Evolutionary conservation across 371 early-diverging fungal genomes (phyloP).

Genomic region (Umbelopsis sp.): DNA sequence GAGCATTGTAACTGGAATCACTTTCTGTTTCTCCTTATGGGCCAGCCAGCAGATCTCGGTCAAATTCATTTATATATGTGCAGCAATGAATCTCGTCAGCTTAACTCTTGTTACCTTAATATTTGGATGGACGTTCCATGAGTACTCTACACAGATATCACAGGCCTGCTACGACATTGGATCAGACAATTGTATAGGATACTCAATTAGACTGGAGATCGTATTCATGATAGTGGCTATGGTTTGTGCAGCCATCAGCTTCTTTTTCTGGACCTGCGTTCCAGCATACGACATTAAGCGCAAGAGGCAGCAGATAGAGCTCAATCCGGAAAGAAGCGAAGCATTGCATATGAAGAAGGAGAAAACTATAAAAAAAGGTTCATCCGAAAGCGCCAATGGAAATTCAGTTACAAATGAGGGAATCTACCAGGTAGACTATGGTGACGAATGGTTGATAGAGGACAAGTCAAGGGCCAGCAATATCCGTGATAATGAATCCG

Average conservation of each 20-base stretch:
- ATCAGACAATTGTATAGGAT: constrained; percentile 1
- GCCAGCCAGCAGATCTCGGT: background rate
- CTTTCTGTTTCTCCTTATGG: constrained; percentile 10
- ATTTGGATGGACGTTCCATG: constrained; percentile 7
- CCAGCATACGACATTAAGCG: constrained; percentile 11
- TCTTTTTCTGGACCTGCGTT: constrained; percentile 1
- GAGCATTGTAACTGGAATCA: background rate
- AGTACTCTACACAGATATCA: constrained; percentile 2
- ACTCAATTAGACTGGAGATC: background rate
- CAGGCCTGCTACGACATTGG: constrained; percentile 1
- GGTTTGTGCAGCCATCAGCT: background rate
- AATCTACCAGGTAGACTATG: background rate
- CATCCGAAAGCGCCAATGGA: background rate
- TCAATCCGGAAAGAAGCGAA: background rate
- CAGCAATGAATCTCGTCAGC: background rate
- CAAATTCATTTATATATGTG: background rate
- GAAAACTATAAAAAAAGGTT: background rate
- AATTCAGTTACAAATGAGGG: background rate
- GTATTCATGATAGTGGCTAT: constrained; percentile 7
- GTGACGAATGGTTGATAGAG: background rate
- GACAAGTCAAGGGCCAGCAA: background rate
- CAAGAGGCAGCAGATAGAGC: background rate
- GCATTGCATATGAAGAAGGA: background rate
- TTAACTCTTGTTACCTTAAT: background rate
- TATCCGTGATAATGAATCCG: background rate